These are phyloP conservation scores for Eleusine indica DNA, from an alignment of 176 grass and related monocot genomes.

Conservation along the genomic window DNA sequence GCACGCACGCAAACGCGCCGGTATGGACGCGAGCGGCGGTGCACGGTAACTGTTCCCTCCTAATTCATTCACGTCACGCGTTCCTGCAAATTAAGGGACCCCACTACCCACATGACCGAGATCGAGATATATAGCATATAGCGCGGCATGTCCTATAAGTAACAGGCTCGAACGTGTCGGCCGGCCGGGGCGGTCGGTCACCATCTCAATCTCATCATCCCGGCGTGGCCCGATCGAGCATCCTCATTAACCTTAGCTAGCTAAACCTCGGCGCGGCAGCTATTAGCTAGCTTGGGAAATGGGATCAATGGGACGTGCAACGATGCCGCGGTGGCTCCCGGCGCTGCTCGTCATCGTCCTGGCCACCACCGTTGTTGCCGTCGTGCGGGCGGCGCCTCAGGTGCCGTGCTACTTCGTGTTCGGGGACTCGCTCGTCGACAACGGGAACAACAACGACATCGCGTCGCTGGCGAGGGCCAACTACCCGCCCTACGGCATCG, in stretches of 20 bases:
- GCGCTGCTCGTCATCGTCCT: constrained; percentile 24
- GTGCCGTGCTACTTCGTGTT: constrained; percentile 92
- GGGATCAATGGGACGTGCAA: constrained; percentile 29
- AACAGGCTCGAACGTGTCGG: constrained; percentile 21
- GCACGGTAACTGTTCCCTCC: not conserved
- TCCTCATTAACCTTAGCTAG: not conserved
- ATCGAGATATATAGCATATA: not conserved
- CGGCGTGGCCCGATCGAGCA: not conserved
- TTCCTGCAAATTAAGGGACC: not conserved
- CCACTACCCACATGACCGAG: constrained; percentile 1
- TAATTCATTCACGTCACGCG: not conserved
- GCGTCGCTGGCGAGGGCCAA: constrained; percentile 82
- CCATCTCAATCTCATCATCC: not conserved
- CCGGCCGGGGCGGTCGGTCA: not conserved
- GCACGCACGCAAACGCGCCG: constrained; percentile 40
- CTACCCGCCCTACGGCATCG: constrained; percentile 88
- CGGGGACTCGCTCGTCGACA: constrained; percentile 89
- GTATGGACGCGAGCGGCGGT: constrained; percentile 4
- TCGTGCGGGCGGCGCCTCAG: constrained; percentile 39
- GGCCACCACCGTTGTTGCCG: not conserved
- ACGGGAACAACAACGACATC: constrained; percentile 93
- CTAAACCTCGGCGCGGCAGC: not conserved
- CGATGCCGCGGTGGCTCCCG: not conserved
- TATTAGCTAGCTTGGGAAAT: not conserved
- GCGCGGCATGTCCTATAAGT: constrained; percentile 36